Evolutionary conservation across 768 basidiomycete species (phyloP), one percentile per base, ranked within the genome.

Genomic region (Lactarius hengduanensis): DNA sequence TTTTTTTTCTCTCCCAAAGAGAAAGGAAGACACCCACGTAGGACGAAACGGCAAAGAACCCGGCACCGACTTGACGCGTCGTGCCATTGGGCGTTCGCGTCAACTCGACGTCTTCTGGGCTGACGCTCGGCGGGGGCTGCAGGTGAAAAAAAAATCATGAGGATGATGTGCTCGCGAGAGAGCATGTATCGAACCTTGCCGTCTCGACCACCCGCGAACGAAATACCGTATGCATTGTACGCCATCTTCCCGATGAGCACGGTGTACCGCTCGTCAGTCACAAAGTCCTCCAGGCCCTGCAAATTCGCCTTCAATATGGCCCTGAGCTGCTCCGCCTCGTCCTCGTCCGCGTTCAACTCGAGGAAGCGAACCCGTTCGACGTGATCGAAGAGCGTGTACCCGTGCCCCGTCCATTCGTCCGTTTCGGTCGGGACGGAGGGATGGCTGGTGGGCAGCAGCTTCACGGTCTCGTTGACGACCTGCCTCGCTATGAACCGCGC

Each of bases 11-110:
- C 36, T 36, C 8, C 36, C 11, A 36, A 13, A 13, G 2, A 34
- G 15, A 53, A 6, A 22, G 11, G 45, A 38, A 61, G 55, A 55
- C 22, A 73, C 83, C 59, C 59, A 84, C 83, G 77, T 94, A 92
- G 41, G 90, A 84, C 2, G 92, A 92, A 59, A 92, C 81, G 28
- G 84, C 80, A 75, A 91, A 94, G 71, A 92, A 77, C 18, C 87
- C 92, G 58, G 83, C 82, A 60, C 92, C 92, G 56, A 92, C 78
- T 77, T 94, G 92, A 32, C 82, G 86, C 57, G 83, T 77, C 15
- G 91, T 92, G 63, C 92, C 92, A 63, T 83, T 80, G 2, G 91
- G 88, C 8, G 90, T 92, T 62, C 92, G 86, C 3, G 91, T 89
- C 74, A 82, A 82, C 74, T 93, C 91, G 28, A 83, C 74, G 54